Percentiles rank a stretch among this genome's conserved stretches.
These are phyloP conservation scores for Scytalidium sp. DNA, from an alignment of 2,329 filamentous ascomycete species.

Conservation along the genomic window DNA sequence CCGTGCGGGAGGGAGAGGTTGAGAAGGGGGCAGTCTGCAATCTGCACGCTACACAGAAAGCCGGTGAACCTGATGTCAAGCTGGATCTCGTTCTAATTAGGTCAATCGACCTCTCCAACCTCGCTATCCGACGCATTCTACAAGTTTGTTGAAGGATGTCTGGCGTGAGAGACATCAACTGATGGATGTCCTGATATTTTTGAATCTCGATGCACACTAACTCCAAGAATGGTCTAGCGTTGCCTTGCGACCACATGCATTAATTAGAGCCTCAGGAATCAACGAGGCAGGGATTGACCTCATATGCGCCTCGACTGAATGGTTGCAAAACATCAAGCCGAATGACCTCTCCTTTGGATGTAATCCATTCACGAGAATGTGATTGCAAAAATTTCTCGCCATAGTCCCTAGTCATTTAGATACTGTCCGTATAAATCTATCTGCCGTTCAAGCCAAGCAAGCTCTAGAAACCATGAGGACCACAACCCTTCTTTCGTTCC, in stretches of 20 bases:
- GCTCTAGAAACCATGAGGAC: neutral
- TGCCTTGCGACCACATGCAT: neutral
- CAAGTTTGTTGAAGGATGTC: slow-evolving; percentile 4
- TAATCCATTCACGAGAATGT: neutral
- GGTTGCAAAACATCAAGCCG: neutral
- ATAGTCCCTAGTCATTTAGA: neutral
- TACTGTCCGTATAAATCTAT: neutral
- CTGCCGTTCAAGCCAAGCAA: neutral
- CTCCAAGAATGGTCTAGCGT: neutral
- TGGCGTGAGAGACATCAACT: neutral
- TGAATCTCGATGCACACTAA: neutral
- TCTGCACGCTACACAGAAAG: slow-evolving; percentile 23
- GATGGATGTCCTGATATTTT: neutral
- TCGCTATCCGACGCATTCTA: slow-evolving; percentile 29
- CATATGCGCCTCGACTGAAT: neutral
- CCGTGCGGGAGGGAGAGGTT: slow-evolving; percentile 16
- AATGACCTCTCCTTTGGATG: neutral
- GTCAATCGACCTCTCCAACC: slow-evolving; percentile 25
- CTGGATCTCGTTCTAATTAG: slow-evolving; percentile 13
- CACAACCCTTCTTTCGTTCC: slow-evolving; percentile 16
- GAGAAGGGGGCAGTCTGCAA: slow-evolving; percentile 24
- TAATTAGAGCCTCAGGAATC: neutral
- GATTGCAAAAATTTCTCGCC: neutral
- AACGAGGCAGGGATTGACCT: neutral
- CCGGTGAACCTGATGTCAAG: slow-evolving; percentile 10